Base-by-base conservation (phyloP, 257 asterid genomes). In the Vinca minor region DNA sequence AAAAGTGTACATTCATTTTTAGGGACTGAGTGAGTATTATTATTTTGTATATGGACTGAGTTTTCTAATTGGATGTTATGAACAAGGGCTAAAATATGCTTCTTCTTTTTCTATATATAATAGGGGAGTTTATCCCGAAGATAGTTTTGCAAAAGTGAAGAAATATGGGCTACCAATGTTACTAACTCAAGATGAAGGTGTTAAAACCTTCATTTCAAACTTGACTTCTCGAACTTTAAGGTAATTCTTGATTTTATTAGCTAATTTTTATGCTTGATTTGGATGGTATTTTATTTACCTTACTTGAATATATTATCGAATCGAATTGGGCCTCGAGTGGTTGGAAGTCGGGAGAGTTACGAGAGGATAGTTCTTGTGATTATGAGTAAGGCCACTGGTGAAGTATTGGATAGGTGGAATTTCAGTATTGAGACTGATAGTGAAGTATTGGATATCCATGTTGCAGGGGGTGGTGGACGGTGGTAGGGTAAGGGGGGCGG, bases 321-420 rank as follows among this genome's bases (percentile, higher is more conserved):
- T 61, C 13, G n/a, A n/a, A n/a, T n/a, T n/a, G n/a, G n/a, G n/a
- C n/a, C n/a, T n/a, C n/a, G 98, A 91, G 74, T 91, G 98, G 98
- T 82, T 91, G 42, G 98, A 88, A 77, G 80, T 87, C 47, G 98
- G 98, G 81, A 85, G n/a, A 88, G 75, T 77, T 91, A 35, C 96
- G n/a, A 91, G 70, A 84, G 96, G 77, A 81, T 86, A 26, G 98
- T 92, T 62, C 84, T 91, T 49, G 98, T 91, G 64, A 88, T 91
- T 66, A 91, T 91, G 98, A 85, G 94, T 80, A 91, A 88, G 78
- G 81, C 79, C 25, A 83, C 74, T 42, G 85, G 91, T 67, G 98
- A 92, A 66, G 98, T 92, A 57, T 64, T 92, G 46, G 96, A 91
- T 83, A 89, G 98, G 86, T 92, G 96, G 96, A 91, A 92, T 77